Evolutionary conservation across 176 grass and related monocot species (phyloP), one percentile per base, ranked within the genome.

Genomic region (Metroxylon sagu): DNA sequence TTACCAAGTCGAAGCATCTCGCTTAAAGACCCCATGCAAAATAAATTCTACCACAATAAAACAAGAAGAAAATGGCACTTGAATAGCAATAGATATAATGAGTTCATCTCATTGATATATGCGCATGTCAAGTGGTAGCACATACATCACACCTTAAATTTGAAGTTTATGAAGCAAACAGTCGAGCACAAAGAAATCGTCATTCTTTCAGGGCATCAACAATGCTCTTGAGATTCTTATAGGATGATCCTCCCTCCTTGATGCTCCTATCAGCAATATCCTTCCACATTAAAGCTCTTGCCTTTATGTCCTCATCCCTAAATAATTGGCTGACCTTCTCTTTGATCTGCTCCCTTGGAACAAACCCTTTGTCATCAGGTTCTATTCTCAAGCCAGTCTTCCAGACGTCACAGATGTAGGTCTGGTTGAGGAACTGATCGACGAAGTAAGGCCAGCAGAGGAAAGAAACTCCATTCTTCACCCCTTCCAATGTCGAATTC

Each of bases 331-430:
- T 27, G 0, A 84, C 30, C 63, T 68, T 86, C 23, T 49, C 63
- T 51, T 12, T 25, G 25, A 95, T 59, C 62, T 71, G 64, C 27
- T 86, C 74, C 66, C 64, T 70, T 0, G 80, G 28, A 48, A 89
- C 55, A 2, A 84, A 49, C 35, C 90, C 82, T 69, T 17, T 49
- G 19, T 72, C 53, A 19, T 74, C 75, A 15, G 31, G 50, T 14
- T 48, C 57, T 66, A 95, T 69, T 54, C 79, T 89, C 35, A 72
- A 18, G 16, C 86, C 90, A 5, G 39, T 82, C 58, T 62, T 74
- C 90, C 90, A 95, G 30, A 86, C 71, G 65, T 87, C 80, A 56
- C 80, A 95, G 2, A 89, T 54, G 52, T 89, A 95, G 74, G 70
- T 82, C 49, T 79, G 77, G 74, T 82, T 82, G 55, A 48, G 56